Base-by-base conservation (phyloP, 169 alveolate species). In the Gregarina niphandrodes region DNA sequence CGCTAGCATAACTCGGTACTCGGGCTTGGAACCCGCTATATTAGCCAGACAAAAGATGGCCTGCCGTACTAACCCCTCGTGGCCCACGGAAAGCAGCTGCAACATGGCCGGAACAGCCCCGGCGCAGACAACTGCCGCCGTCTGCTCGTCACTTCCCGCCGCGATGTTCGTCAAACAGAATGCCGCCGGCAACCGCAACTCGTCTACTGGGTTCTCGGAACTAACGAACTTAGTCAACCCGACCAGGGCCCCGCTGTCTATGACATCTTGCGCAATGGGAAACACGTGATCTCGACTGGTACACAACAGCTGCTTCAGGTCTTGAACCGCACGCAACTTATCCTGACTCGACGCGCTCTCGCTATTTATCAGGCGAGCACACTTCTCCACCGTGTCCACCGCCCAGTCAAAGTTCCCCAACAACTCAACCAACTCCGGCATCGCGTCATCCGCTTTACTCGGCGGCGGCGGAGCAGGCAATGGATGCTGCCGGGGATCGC, bases 131-230 rank as follows among this genome's bases (percentile, higher is more conserved):
- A 26, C 32, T 9, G 9, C n/a, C n/a, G 9, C 13, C 13, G 32
- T 26, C 32, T 26, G 32, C n/a, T 9, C n/a, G n/a, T 26, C 32
- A 26, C n/a, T 9, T 9, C 32, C 32, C n/a, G 32, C 32, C 9
- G 32, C 32, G n/a, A 26, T 26, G n/a, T 26, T 26, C n/a, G 32
- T 26, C 32, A 26, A 26, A 26, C 32, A 26, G n/a, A 26, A 26
- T 26, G 32, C 32, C 13, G 32, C 32, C 9, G 32, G 32, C n/a
- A 26, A 26, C n/a, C n/a, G 32, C 32, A 26, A n/a, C 9, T 26
- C 32, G 9, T n/a, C n/a, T n/a, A n/a, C n/a, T n/a, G n/a, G n/a
- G 32, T 26, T 26, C 9, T 26, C 32, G 9, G n/a, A 9, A 9
- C n/a, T 26, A 9, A 26, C 9, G n/a, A 26, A 26, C n/a, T 26